Evolutionary conservation across 208 protist genomes (phyloP), one percentile per base, ranked within the genome.

Genomic region (Acanthamoeba divionensis): DNA sequence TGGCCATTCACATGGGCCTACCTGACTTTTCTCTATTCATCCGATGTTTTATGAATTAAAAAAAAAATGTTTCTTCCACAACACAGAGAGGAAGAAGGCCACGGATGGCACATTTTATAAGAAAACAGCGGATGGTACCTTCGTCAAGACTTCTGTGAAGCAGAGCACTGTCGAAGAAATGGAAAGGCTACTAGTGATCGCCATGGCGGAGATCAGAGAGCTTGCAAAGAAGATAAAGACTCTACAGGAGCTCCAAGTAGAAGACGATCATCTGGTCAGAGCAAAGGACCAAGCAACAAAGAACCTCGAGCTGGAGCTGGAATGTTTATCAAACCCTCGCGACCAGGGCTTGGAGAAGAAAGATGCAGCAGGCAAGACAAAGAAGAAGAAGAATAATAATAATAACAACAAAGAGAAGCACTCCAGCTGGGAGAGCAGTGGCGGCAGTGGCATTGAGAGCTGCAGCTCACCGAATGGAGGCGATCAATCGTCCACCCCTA

Each of bases 151-250:
- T 31, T 24, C 38, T 31, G 50, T 85, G 8, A 85, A 55, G 13
- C 75, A 85, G 47, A 36, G 12, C 8, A 55, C 44, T 15, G 75
- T 85, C 1, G 75, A 85, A 38, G 75, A 85, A 24, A 85, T 85
- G 75, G 75, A 85, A 38, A 60, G 75, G 75, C 44, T 47, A 26
- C 75, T 85, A 29, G 47, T 63, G 44, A n/a, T 38, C 36, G 75
- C 75, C 75, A 85, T 85, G 75, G 63, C 57, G 75, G 75, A 85
- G 47, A 85, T 85, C 26, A n/a, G 75, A 0, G 75, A 85, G 50
- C 52, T 85, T n/a, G 75, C 75, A 26, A 85, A 85, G 75, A 60
- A 41, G 75, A 85, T 85, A 47, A 85, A 85, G 75, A 85, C 44
- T 3, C 50, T 85, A 9, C 75, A 85, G 33, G 75, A 85, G 50